phyloP scores from a whole-genome alignment of 2,329 filamentous ascomycete species.

The Xylaria sp. region DNA sequence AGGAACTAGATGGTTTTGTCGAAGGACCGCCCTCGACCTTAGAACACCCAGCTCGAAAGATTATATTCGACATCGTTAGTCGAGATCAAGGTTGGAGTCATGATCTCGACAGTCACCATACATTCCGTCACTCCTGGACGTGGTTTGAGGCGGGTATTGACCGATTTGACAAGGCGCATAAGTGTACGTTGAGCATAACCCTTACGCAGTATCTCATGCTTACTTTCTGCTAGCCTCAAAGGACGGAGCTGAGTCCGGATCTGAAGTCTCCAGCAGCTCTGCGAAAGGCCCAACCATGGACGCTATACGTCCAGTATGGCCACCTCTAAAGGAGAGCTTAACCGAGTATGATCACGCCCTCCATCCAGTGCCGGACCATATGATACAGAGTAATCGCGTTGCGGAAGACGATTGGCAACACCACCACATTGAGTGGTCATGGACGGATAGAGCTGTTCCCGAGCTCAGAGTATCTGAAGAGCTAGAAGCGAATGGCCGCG shows the following conservation, averaged over 20 bases:
- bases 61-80: constrained; percentile 68
- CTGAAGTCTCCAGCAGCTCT: constrained; percentile 14
- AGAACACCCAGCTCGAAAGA: constrained; percentile 64
- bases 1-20: constrained; percentile 52
- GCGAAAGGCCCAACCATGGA: constrained; percentile 40
- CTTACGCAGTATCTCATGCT: constrained; percentile 13
- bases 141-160: constrained; percentile 74
- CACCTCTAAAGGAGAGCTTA: constrained; percentile 40
- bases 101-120: constrained; percentile 45
- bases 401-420: constrained; percentile 51
- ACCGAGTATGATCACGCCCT: constrained; percentile 53
- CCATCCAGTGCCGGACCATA: constrained; percentile 49
- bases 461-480: constrained; percentile 54
- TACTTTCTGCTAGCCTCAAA: constrained; percentile 33
- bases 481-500: constrained; percentile 59
- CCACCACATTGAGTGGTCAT: constrained; percentile 65
- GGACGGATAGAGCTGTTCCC: constrained; percentile 58
- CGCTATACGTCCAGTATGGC: constrained; percentile 49
- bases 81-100: constrained; percentile 69
- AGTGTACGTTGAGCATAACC: constrained; percentile 37
- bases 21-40: constrained; percentile 55
- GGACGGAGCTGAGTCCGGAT: constrained; percentile 34
- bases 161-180: constrained; percentile 57
- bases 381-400: constrained; percentile 60
- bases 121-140: constrained; percentile 63